Conservation (phyloP, 1,284 basidiomycete genomes). For the Wallemia mellicola region DNA sequence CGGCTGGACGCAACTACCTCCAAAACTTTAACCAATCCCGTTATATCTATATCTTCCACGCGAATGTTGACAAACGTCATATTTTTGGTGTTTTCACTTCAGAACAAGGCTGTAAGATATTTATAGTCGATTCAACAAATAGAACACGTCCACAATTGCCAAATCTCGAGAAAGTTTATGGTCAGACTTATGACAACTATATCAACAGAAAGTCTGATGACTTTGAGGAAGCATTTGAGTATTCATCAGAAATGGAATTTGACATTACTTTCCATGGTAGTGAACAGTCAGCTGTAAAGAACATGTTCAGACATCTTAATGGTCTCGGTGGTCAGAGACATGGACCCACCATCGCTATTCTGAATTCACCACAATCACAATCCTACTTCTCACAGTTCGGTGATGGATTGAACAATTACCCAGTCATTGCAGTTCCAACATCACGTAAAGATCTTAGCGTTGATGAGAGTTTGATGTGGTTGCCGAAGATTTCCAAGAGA, state of each 20-base stretch:
- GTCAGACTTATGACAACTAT: conserved; percentile 18
- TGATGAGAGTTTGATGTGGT: conserved; percentile 22
- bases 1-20: conserved; percentile 41
- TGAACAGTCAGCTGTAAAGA: conserved; percentile 50
- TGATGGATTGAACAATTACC: conserved; percentile 51
- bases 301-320: conserved; percentile 62
- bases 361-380: conserved; percentile 62
- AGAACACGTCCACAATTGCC: conserved; percentile 51
- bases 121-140: conserved; percentile 61
- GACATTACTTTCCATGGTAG: conserved; percentile 43
- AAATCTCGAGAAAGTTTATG: conserved; percentile 44
- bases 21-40: conserved; percentile 39
- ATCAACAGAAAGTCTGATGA: conserved; percentile 7
- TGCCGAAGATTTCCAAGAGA: conserved; percentile 22
- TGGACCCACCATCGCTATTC: conserved; percentile 37
- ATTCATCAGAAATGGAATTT: conserved; percentile 40
- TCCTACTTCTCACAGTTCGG: conserved; percentile 51
- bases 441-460: not conserved
- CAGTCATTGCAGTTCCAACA: conserved; percentile 61
- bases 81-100: conserved; percentile 73
- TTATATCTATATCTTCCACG: conserved; percentile 76
- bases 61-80: conserved; percentile 43
- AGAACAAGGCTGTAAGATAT: conserved; percentile 37
- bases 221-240: conserved; percentile 24
- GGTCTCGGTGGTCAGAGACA: conserved; percentile 26